phyloP scores from a whole-genome alignment of 2,329 filamentous ascomycete genomes.

The Cercospora beticola region DNA sequence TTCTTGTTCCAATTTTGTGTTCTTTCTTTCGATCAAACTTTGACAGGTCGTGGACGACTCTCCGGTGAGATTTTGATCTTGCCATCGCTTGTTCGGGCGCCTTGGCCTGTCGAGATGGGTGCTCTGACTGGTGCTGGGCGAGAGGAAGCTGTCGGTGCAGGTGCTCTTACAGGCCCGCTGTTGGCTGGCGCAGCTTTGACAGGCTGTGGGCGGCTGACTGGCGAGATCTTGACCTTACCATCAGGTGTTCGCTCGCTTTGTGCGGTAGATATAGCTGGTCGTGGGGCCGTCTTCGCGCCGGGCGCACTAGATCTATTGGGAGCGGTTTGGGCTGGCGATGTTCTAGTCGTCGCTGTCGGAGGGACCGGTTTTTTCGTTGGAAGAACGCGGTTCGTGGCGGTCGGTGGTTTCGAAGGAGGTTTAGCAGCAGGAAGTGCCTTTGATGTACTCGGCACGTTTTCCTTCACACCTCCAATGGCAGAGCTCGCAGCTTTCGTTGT shows the following conservation, averaged over 20 bases:
- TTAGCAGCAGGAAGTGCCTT: constrained; percentile 20
- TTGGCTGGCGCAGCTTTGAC: constrained; percentile 14
- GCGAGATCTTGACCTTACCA: constrained; percentile 23
- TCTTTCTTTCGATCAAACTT: constrained; percentile 4
- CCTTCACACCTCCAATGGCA: background rate
- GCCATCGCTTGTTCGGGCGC: constrained; percentile 18
- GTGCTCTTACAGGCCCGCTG: constrained; percentile 6
- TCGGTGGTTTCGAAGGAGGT: constrained; percentile 14
- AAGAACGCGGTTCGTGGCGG: constrained; percentile 6
- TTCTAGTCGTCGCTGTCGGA: background rate
- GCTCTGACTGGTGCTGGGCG: constrained; percentile 15
- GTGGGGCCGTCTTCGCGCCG: background rate
- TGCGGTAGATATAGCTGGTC: constrained; percentile 17
- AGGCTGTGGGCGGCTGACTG: constrained; percentile 13
- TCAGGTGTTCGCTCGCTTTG: constrained; percentile 20
- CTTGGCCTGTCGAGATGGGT: constrained; percentile 13
- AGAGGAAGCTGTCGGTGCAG: constrained; percentile 13
- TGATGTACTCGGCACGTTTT: background rate
- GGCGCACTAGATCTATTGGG: background rate
- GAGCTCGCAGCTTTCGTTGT: constrained; percentile 1
- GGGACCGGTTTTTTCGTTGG: constrained; percentile 14
- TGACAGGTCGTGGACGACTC: constrained; percentile 24
- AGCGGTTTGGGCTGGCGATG: background rate
- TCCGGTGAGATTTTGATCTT: constrained; percentile 26
- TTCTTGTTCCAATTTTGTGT: background rate